phyloP scores from a whole-genome alignment of 306 rosid genomes.

The Abrus precatorius region DNA sequence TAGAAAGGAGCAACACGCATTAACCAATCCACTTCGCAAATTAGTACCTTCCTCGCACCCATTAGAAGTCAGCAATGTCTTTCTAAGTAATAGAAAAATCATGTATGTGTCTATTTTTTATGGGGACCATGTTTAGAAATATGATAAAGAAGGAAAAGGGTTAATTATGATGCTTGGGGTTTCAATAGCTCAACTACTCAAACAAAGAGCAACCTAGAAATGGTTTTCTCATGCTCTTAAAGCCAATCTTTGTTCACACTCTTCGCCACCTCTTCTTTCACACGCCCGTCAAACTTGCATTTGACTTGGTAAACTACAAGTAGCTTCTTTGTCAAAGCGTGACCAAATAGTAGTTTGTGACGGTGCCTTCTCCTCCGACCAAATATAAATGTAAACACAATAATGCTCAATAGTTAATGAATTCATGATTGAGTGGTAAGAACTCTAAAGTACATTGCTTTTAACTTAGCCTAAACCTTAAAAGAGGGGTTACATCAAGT shows the following conservation, averaged over 20 bases:
- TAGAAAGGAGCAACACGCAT: slow-evolving; percentile 15
- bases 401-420: background rate
- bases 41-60: slow-evolving; percentile 34
- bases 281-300: slow-evolving; percentile 30
- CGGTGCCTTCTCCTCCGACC: slow-evolving; percentile 13
- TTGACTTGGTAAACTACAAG: slow-evolving; percentile 7
- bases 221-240: slow-evolving; percentile 41
- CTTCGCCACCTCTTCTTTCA: slow-evolving; percentile 35
- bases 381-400: background rate
- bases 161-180: slow-evolving; percentile 39
- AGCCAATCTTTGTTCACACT: slow-evolving; percentile 49
- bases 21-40: slow-evolving; percentile 33
- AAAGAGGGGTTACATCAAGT: slow-evolving; percentile 24
- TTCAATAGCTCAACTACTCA: slow-evolving; percentile 53
- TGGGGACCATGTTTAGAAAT: slow-evolving; percentile 46
- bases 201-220: slow-evolving; percentile 37
- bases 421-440: background rate
- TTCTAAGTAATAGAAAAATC: slow-evolving; percentile 27
- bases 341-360: slow-evolving; percentile 33
- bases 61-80: slow-evolving; percentile 39
- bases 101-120: slow-evolving; percentile 1
- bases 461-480: slow-evolving; percentile 16
- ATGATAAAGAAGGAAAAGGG: slow-evolving; percentile 34
- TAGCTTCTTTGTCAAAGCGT: slow-evolving; percentile 27
- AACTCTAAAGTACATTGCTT: slow-evolving; percentile 7